Conservation (phyloP, 2,329 filamentous ascomycete species). For the Ampelomyces quisqualis region DNA sequence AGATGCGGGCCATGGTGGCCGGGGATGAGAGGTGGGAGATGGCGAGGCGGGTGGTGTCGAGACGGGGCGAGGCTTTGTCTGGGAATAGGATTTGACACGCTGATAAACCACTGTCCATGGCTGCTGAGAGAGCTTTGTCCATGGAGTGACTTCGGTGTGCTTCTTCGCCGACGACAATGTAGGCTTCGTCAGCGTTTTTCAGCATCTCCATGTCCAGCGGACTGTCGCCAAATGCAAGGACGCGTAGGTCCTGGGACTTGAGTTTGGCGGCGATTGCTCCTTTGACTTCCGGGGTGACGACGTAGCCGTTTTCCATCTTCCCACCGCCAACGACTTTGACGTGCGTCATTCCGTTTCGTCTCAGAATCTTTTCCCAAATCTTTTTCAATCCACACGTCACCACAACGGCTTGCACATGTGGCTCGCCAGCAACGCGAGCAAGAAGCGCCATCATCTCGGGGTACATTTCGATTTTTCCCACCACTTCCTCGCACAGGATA, state of each 20-base stretch:
- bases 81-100: conserved; percentile 54
- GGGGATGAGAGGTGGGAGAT: conserved; percentile 38
- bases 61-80: conserved; percentile 40
- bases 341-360: conserved; percentile 45
- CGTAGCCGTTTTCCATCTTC: conserved; percentile 49
- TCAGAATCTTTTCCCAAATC: conserved; percentile 59
- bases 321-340: conserved; percentile 58
- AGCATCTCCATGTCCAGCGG: conserved; percentile 61
- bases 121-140: conserved; percentile 49
- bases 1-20: conserved; percentile 10
- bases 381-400: conserved; percentile 57
- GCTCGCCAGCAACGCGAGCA: conserved; percentile 22
- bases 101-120: conserved; percentile 47
- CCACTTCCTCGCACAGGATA: conserved; percentile 49
- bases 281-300: conserved; percentile 57
- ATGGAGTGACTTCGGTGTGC: conserved; percentile 53
- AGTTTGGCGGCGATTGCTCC: conserved; percentile 50
- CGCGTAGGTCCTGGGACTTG: conserved; percentile 39
- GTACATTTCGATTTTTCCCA: conserved; percentile 47
- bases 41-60: conserved; percentile 50
- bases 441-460: conserved; percentile 54
- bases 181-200: conserved; percentile 52
- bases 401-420: conserved; percentile 52
- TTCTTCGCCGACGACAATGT: conserved; percentile 58
- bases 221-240: conserved; percentile 64